Conservation (phyloP, 176 grass and related monocot genomes). For the Oryza officinalis region DNA sequence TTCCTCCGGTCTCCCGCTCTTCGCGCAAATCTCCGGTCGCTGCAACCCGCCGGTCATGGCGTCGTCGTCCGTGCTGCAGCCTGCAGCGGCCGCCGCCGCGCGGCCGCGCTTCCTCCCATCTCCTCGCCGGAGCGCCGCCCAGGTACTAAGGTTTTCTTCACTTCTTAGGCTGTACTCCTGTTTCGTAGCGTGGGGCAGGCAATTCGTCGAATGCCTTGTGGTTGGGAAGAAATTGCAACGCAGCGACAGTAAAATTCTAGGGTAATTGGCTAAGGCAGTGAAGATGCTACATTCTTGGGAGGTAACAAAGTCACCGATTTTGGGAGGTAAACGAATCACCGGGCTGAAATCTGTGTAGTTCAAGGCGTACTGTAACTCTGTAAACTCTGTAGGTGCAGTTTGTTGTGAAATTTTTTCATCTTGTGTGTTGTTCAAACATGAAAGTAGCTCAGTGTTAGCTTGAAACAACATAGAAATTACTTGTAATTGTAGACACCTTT, state of each 20-base stretch:
- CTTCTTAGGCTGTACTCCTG: neutral
- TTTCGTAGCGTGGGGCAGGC: neutral
- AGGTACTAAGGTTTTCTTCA: slow-evolving; percentile 21
- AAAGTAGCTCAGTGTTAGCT: neutral
- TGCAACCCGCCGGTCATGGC: slow-evolving; percentile 22
- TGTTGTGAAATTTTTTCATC: neutral
- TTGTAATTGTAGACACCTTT: neutral
- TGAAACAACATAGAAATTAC: neutral
- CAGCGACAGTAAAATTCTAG: neutral
- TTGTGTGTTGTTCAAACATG: neutral
- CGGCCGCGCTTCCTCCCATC: neutral
- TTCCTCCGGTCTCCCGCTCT: neutral
- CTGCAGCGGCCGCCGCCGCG: neutral
- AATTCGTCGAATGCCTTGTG: slow-evolving; percentile 19
- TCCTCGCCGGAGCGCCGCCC: neutral
- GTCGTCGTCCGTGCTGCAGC: slow-evolving; percentile 25
- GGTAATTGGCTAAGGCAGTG: neutral
- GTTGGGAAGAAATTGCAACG: neutral
- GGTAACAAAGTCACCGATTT: too few relatives aligned
- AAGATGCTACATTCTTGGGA: neutral
- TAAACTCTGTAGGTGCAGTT: neutral
- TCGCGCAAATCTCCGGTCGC: neutral
- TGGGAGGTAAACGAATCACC: neutral
- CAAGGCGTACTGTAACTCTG: neutral
- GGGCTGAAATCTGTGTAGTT: neutral